A percentile compares a stretch with the other conserved stretches of the same genome.
phyloP scores from a whole-genome alignment of 768 basidiomycete genomes.

The Leccinum pellstonianum region DNA sequence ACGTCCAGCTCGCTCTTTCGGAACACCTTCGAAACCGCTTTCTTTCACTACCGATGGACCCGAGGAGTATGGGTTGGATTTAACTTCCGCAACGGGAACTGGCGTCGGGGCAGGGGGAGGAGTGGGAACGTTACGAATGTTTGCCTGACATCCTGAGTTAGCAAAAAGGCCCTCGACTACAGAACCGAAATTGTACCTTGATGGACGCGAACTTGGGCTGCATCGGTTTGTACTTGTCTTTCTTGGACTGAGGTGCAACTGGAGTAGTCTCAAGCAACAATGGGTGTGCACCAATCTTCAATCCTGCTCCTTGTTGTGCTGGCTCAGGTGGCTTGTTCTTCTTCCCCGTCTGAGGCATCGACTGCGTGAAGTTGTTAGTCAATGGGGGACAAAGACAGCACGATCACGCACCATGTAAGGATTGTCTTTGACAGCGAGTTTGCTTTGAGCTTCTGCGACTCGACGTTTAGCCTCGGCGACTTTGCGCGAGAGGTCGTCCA shows the following conservation, averaged over 20 bases:
- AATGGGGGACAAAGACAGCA: background rate
- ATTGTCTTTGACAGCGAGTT: slow-evolving; percentile 73
- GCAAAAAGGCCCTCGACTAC: background rate
- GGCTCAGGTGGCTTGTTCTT: slow-evolving; percentile 57
- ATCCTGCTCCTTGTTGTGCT: slow-evolving; percentile 74
- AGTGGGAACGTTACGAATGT: slow-evolving; percentile 71
- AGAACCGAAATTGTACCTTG: slow-evolving; percentile 48
- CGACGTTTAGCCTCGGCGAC: slow-evolving; percentile 85
- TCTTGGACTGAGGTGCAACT: slow-evolving; percentile 65
- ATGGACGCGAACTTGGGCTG: slow-evolving; percentile 98
- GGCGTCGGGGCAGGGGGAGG: slow-evolving; percentile 46
- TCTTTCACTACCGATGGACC: slow-evolving; percentile 47
- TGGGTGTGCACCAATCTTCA: slow-evolving; percentile 91
- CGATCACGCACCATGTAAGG: slow-evolving; percentile 75
- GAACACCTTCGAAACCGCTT: slow-evolving; percentile 69
- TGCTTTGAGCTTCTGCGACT: slow-evolving; percentile 79
- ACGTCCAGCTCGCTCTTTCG: slow-evolving; percentile 66
- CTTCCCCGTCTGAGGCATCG: slow-evolving; percentile 53
- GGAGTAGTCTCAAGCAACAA: slow-evolving; percentile 66
- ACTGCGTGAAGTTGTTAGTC: slow-evolving; percentile 34
- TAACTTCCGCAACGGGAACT: slow-evolving; percentile 40
- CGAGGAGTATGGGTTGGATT: slow-evolving; percentile 78
- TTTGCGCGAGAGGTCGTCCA: slow-evolving; percentile 65
- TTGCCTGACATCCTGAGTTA: slow-evolving; percentile 48
- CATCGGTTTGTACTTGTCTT: slow-evolving; percentile 97